Conservation (phyloP, 352 stramenopile species). For the Phytophthora cajani region DNA sequence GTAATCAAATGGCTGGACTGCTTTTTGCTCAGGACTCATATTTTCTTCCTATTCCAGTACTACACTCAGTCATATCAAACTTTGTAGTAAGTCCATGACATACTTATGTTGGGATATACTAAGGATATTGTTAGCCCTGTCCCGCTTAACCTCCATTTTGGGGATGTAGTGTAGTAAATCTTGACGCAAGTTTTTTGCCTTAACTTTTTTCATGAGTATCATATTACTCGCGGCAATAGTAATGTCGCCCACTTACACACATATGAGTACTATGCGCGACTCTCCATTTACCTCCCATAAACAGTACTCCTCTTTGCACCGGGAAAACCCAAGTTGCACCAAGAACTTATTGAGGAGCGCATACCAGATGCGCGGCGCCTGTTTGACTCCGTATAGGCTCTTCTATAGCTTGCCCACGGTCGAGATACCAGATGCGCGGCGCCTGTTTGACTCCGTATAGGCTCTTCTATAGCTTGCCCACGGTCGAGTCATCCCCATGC, state of each 20-base stretch:
- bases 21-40: background rate
- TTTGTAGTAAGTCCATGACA: constrained; percentile 4
- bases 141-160: background rate
- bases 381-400: background rate
- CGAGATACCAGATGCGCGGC: background rate
- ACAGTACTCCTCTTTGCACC: constrained; percentile 9
- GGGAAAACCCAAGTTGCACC: constrained; percentile 10
- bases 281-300: background rate
- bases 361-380: background rate
- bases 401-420: background rate
- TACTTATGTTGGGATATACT: constrained; percentile 13
- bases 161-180: background rate
- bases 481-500: background rate
- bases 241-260: background rate
- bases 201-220: background rate
- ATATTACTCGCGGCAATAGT: background rate
- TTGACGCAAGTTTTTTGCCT: background rate
- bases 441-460: background rate
- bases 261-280: background rate
- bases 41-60: background rate
- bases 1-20: background rate
- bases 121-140: background rate
- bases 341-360: constrained; percentile 12
- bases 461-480: background rate
- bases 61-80: background rate